Evolutionary conservation across 176 grass and related monocot genomes (phyloP), one percentile per base, ranked within the genome.

Genomic region (Cocos nucifera): DNA sequence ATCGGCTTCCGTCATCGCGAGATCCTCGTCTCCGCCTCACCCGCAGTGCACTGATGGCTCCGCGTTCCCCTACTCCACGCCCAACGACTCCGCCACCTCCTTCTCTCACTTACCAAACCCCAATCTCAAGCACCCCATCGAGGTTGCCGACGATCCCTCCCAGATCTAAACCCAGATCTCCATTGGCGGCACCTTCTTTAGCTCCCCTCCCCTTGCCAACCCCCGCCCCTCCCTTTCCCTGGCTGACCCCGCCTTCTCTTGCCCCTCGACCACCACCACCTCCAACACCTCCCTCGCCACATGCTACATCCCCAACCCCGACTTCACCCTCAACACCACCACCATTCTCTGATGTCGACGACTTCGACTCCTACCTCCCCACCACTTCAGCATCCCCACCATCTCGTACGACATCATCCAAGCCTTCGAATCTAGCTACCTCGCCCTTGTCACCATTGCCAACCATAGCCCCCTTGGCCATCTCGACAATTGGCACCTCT

Each of bases 321-420:
- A 78, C 60, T 81, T 78, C 28, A 65, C 72, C 54, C 75, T 75
- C 27, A 89, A 84, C 56, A 68, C 65, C 72, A 57, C 71, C 70
- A 63, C 57, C 59, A 20, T 22, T 57, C 61, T 82, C 87, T 58
- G 17, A 65, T 59, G 83, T 71, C 56, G 74, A 83, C 35, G 67
- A 75, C 2, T 81, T 65, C 62, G 85, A 79, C 64, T 63, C 50
- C 15, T 95, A 77, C 72, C 78, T 84, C 67, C 71, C 7, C 82
- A 79, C 17, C 61, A 80, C 35, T 72, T 58, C 60, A 86, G 91
- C 4, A 86, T 90, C 64, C 83, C 90, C 27, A 79, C 85, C 61
- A 90, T 95, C 68, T 68, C 80, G 16, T 95, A 95, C 59, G 91
- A 95, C 23, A 71, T 95, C 16, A 17, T 79, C 64, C 91, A 95